A percentile compares a stretch with the other conserved stretches of the same genome.
Conservation (phyloP, 371 early-diverging fungal species). For the Sporodiniella umbellata region DNA sequence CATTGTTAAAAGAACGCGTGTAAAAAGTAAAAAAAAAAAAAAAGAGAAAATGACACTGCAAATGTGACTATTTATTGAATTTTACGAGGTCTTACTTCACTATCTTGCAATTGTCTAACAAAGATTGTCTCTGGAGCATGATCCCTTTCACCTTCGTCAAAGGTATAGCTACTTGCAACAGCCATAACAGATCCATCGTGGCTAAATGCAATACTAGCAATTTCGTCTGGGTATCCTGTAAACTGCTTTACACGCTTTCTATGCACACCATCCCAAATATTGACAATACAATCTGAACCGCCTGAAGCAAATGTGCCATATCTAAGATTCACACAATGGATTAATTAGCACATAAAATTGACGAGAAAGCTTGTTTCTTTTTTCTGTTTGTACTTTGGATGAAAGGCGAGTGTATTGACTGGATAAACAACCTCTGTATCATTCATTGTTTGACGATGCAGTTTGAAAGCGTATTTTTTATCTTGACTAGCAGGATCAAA, state of each 20-base stretch:
- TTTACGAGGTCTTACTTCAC: conserved; percentile 60
- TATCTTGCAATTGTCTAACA: conserved; percentile 68
- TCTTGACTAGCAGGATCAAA: conserved; percentile 72
- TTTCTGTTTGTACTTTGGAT: conserved; percentile 62
- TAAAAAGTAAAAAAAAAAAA: conserved; percentile 1
- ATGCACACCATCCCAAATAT: conserved; percentile 90
- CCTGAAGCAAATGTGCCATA: conserved; percentile 94
- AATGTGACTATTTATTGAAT: conserved; percentile 1
- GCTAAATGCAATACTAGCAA: conserved; percentile 80
- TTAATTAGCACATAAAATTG: not conserved
- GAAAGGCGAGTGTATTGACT: conserved; percentile 91
- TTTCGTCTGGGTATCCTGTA: conserved; percentile 79
- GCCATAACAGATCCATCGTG: conserved; percentile 79
- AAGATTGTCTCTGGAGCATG: conserved; percentile 82
- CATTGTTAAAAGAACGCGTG: conserved; percentile 1
- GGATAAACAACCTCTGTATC: conserved; percentile 89
- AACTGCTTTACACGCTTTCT: conserved; percentile 84
- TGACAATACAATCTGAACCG: conserved; percentile 91
- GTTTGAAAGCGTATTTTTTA: conserved; percentile 93
- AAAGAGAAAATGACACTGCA: not conserved
- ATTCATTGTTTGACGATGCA: conserved; percentile 78
- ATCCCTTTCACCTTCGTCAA: conserved; percentile 91
- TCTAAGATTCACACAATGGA: conserved; percentile 23
- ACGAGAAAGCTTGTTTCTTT: too few relatives aligned
- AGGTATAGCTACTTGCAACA: conserved; percentile 89